A percentile compares a stretch with the other conserved stretches of the same genome.
phyloP scores from a whole-genome alignment of 2,329 filamentous ascomycete genomes.

The Orbilia javanica region DNA sequence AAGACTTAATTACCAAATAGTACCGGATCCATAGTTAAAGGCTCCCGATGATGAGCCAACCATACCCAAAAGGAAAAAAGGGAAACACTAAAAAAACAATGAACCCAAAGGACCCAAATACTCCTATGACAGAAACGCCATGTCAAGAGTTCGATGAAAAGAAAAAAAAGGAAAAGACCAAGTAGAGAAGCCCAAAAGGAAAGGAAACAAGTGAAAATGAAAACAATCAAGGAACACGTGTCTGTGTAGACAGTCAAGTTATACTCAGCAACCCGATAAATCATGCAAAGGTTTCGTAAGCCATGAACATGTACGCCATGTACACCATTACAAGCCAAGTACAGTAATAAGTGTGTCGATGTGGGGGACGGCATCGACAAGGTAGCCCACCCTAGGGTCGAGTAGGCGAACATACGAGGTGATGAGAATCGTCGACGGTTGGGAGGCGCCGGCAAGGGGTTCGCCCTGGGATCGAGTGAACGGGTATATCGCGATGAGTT shows the following conservation, averaged over 20 bases:
- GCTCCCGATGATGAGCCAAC: not conserved
- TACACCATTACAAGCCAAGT: not conserved
- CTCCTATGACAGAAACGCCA: not conserved
- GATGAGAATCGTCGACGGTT: not conserved
- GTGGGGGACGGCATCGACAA: not conserved
- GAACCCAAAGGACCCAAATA: not conserved
- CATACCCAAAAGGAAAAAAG: not conserved
- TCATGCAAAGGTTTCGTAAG: not conserved
- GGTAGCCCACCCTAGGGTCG: conserved; percentile 8
- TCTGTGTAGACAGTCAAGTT: not conserved
- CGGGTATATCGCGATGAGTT: not conserved
- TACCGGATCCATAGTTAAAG: not conserved
- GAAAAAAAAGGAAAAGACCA: not conserved
- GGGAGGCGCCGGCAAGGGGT: not conserved
- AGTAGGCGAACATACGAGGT: not conserved
- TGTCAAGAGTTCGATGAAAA: not conserved
- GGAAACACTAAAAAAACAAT: not conserved
- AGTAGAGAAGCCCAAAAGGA: not conserved
- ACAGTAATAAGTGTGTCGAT: not conserved
- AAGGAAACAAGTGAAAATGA: not conserved
- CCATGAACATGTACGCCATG: not conserved
- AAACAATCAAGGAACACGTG: not conserved
- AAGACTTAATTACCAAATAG: not conserved
- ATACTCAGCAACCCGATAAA: not conserved
- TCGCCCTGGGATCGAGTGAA: conserved; percentile 1